Conservation (phyloP, 495 filamentous ascomycete genomes). For the Podospora conica region DNA sequence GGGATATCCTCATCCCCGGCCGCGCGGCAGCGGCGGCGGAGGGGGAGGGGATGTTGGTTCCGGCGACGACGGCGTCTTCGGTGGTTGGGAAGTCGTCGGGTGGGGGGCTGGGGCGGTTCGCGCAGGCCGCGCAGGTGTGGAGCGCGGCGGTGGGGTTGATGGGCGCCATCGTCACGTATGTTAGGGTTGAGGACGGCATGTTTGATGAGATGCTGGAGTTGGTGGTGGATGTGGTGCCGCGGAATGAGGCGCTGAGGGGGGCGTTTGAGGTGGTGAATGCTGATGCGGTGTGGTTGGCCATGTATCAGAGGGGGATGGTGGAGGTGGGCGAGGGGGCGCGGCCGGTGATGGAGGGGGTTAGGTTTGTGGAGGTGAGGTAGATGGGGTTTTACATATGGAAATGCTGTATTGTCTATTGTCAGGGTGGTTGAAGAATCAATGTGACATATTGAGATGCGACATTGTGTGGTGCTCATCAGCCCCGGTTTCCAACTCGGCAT, state of each 20-base stretch:
- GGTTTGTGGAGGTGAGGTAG: slow-evolving; percentile 22
- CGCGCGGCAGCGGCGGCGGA: not conserved
- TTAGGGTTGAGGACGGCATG: slow-evolving; percentile 53
- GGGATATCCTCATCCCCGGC: not conserved
- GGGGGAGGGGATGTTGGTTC: not conserved
- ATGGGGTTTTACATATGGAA: not conserved
- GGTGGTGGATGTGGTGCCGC: slow-evolving; percentile 46
- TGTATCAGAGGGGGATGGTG: slow-evolving; percentile 37
- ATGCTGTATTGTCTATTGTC: too few relatives aligned
- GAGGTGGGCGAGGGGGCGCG: slow-evolving; percentile 19
- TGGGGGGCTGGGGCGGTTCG: slow-evolving; percentile 44
- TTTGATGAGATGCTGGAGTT: slow-evolving; percentile 64
- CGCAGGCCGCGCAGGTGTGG: slow-evolving; percentile 52
- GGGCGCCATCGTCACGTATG: slow-evolving; percentile 46
- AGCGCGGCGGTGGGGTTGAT: slow-evolving; percentile 52
- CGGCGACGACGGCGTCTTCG: not conserved
- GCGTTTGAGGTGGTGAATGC: slow-evolving; percentile 56
- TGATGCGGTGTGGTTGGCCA: slow-evolving; percentile 67
- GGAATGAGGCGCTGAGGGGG: slow-evolving; percentile 40
- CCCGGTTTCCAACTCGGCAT: not conserved
- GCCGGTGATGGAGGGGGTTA: slow-evolving; percentile 39
- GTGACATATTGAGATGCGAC: too few relatives aligned
- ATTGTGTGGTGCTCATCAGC: not conserved
- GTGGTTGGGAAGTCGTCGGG: not conserved
- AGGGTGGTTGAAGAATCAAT: too few relatives aligned